Evolutionary conservation across 306 rosid species (phyloP), one percentile per base, ranked within the genome.

Genomic region (Purshia tridentata): DNA sequence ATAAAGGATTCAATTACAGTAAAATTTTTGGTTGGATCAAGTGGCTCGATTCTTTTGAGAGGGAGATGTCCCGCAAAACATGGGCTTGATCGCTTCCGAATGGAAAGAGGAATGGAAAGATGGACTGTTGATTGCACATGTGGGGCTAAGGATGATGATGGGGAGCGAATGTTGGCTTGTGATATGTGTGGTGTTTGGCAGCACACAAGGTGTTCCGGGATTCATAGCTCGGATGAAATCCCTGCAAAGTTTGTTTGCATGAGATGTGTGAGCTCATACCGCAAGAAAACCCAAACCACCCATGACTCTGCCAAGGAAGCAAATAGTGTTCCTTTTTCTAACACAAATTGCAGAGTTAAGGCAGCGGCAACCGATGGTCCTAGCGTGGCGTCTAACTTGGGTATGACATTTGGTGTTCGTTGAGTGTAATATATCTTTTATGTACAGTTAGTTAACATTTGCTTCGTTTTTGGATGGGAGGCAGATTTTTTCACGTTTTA

Each of bases 91-190:
- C 82, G 87, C 0, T 90, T 82, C 72, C 78, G 91, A 44, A 83
- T 81, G 96, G 96, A 90, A 67, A 75, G 96, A 18, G 93, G 93
- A 60, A 75, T 84, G 6, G 91, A 90, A 73, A 74, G 53, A 8
- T 90, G 96, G 96, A 88, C 76, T 22, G 96, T 90, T 44, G 88
- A 86, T 74, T 90, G 96, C 77, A 52, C 50, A 4, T 90, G 93
- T 50, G 96, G 96, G 60, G 88, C 96, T 3, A 84, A 78, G 82
- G 96, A 90, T 47, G 96, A 90, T 59, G 91, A 90, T 72, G 96
- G 96, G 18, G 96, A 90, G 67, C 86, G 79, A 56, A 90, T 90
- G 96, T 66, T 90, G 39, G 93, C 89, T 61, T 90, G 96, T 83
- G 96, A 90, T 78, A 79, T 76, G 1, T 90, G 96, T 71, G 84